Evolutionary conservation across 225 moss, liverwort and hornwort species (phyloP).

Genomic region (Physcomitrellopsis africana): DNA sequence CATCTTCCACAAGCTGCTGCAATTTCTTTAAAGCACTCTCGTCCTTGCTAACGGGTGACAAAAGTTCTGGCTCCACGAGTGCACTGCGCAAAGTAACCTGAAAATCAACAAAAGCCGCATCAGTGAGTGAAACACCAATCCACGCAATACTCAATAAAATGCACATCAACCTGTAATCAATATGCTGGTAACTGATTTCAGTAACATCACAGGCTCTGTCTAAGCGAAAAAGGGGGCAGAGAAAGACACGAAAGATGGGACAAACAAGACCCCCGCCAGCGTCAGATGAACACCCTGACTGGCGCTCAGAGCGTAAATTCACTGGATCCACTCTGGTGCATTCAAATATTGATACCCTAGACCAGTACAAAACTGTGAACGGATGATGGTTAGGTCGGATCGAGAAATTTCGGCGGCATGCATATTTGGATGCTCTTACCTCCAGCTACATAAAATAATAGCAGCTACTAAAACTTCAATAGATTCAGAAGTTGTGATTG

Average conservation of each 20-base stretch:
- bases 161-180: neutral
- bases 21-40: slow-evolving; percentile 40
- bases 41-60: slow-evolving; percentile 31
- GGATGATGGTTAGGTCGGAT: neutral
- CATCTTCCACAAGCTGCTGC: slow-evolving; percentile 53
- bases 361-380: neutral
- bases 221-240: too few species aligned
- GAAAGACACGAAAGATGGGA: too few species aligned
- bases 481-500: too few species aligned
- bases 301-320: neutral
- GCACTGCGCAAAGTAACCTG: slow-evolving; percentile 42
- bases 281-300: too few species aligned
- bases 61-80: slow-evolving; percentile 56
- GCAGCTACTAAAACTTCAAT: neutral
- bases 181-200: too few species aligned
- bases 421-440: neutral
- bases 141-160: neutral
- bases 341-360: neutral
- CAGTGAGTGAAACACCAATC: neutral
- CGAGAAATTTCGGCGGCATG: neutral
- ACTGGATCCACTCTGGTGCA: neutral
- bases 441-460: neutral
- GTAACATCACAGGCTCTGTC: too few species aligned
- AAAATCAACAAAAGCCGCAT: neutral
- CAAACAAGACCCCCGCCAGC: neutral